Percentiles rank a stretch among this genome's conserved stretches.
Conservation (phyloP, 805 yeast genomes). For the Blastobotrys muscicola region DNA sequence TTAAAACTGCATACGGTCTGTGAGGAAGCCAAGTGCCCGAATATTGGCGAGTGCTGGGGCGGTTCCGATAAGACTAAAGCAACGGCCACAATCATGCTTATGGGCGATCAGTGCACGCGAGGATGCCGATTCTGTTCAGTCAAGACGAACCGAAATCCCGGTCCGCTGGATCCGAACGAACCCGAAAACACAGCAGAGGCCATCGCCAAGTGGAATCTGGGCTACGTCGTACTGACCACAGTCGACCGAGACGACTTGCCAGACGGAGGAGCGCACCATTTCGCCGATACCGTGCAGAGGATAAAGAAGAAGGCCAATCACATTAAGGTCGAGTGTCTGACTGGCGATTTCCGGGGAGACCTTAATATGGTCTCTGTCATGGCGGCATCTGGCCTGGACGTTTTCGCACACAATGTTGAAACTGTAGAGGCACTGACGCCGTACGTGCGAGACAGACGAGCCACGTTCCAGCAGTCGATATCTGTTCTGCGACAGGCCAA, state of each 20-base stretch:
- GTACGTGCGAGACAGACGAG: constrained; percentile 90
- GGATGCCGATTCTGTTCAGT: constrained; percentile 99
- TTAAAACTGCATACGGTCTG: constrained; percentile 90
- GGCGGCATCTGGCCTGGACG: constrained; percentile 85
- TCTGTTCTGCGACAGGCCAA: constrained; percentile 76
- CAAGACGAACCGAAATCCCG: constrained; percentile 81
- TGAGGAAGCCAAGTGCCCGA: constrained; percentile 99
- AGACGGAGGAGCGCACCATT: constrained; percentile 91
- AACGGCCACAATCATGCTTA: constrained; percentile 92
- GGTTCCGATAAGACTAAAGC: constrained; percentile 85
- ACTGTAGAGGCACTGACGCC: constrained; percentile 95
- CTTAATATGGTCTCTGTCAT: constrained; percentile 66
- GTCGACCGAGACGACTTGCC: constrained; percentile 92
- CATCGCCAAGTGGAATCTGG: constrained; percentile 94
- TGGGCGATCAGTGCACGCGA: constrained; percentile 98
- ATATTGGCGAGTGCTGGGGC: constrained; percentile 99
- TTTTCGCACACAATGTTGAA: constrained; percentile 93
- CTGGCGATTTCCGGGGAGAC: constrained; percentile 95
- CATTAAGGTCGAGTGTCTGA: constrained; percentile 81
- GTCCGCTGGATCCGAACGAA: constrained; percentile 87
- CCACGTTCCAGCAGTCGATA: constrained; percentile 84
- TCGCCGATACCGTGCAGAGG: constrained; percentile 74
- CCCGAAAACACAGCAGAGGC: constrained; percentile 98
- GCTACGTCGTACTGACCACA: constrained; percentile 93
- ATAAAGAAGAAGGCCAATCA: constrained; percentile 87